Conservation (phyloP, 352 stramenopile genomes). For the Globisporangium spiculum region DNA sequence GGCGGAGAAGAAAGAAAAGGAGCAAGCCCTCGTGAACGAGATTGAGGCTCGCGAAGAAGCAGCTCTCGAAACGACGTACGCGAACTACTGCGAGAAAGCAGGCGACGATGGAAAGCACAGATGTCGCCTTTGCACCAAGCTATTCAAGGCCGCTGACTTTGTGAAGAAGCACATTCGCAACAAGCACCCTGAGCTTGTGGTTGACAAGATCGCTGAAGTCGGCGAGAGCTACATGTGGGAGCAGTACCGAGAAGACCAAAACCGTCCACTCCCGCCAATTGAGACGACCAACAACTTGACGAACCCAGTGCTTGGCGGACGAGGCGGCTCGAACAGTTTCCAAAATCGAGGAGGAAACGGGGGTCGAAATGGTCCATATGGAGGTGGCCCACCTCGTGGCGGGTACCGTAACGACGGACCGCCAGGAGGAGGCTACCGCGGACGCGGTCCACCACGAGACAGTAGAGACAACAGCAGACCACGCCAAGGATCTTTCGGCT, state of each 20-base stretch:
- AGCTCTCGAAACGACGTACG: constrained; percentile 70
- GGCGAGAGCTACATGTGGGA: constrained; percentile 88
- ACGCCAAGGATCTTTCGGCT: constrained; percentile 46
- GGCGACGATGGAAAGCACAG: constrained; percentile 81
- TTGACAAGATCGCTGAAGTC: constrained; percentile 79
- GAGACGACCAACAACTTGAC: constrained; percentile 67
- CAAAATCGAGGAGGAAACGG: constrained; percentile 30
- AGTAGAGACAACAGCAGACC: constrained; percentile 45
- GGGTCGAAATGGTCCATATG: constrained; percentile 24
- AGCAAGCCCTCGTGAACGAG: constrained; percentile 64
- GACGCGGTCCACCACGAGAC: constrained; percentile 52
- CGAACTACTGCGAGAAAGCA: constrained; percentile 82
- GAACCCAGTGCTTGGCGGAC: constrained; percentile 52
- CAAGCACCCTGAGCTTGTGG: constrained; percentile 80
- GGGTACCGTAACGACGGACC: constrained; percentile 58
- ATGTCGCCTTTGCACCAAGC: constrained; percentile 81
- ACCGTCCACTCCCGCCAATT: constrained; percentile 70
- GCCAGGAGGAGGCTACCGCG: constrained; percentile 31
- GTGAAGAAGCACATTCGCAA: constrained; percentile 89
- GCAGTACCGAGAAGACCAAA: constrained; percentile 77
- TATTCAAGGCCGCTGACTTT: constrained; percentile 87
- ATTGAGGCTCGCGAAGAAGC: constrained; percentile 74
- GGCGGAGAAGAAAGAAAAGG: constrained; percentile 45
- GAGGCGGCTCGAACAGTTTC: constrained; percentile 33
- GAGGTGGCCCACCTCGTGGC: constrained; percentile 23